A percentile compares a stretch with the other conserved stretches of the same genome.
These are phyloP conservation scores for Aspergillus uvarum DNA, from an alignment of 2,329 filamentous ascomycete genomes.

Conservation along the genomic window DNA sequence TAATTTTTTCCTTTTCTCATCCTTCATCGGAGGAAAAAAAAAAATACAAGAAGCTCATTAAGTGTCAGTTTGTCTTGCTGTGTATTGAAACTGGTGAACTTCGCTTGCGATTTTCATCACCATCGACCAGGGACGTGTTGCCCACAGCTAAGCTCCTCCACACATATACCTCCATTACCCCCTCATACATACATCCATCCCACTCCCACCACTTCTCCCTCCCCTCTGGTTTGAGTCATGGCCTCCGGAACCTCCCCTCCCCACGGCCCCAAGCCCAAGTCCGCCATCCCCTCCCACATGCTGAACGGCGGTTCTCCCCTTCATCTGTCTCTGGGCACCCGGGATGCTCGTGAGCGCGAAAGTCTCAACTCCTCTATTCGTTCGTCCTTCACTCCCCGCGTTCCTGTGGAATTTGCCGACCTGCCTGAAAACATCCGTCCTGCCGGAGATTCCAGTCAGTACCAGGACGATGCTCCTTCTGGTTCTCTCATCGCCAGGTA, in stretches of 20 bases:
- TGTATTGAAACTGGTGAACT: background rate
- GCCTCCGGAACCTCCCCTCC: conserved; percentile 44
- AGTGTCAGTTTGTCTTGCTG: background rate
- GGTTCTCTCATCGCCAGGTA: conserved; percentile 29
- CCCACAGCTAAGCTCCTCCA: background rate
- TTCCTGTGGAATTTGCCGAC: conserved; percentile 32
- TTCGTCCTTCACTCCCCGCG: conserved; percentile 52
- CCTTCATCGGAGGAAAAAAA: background rate
- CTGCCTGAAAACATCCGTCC: conserved; percentile 19
- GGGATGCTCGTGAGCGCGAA: conserved; percentile 57
- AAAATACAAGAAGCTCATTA: background rate
- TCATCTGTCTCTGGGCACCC: conserved; percentile 47
- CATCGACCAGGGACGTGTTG: background rate
- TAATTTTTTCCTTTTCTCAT: conserved; percentile 1
- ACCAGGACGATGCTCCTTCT: conserved; percentile 19
- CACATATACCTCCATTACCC: background rate
- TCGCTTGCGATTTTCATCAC: background rate
- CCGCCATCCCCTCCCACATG: conserved; percentile 57
- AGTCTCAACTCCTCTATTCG: conserved; percentile 59
- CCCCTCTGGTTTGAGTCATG: conserved; percentile 49
- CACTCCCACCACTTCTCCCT: background rate
- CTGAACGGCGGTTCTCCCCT: conserved; percentile 57
- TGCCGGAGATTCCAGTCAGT: conserved; percentile 19
- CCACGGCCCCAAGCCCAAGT: conserved; percentile 48
- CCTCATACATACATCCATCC: background rate